Evolutionary conservation across 768 basidiomycete species (phyloP).

Genomic region (Rhizopogon sp.): DNA sequence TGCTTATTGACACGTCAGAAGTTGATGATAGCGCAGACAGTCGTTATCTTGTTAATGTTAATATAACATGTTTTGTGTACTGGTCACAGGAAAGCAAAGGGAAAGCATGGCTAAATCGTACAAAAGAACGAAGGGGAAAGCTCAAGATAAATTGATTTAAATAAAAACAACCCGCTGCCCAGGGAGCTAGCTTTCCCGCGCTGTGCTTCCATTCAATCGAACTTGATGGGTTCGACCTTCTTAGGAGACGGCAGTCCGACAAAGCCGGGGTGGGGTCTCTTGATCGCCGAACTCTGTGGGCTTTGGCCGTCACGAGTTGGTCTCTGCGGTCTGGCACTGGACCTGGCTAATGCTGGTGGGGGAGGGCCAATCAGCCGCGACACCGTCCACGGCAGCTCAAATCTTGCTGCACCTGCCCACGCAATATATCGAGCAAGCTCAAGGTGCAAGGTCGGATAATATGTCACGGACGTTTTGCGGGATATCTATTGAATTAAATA

Average conservation of each 20-base stretch:
- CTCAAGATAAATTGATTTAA: neutral
- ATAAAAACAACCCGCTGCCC: neutral
- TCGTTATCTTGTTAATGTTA: neutral
- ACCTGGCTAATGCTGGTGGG: conserved; percentile 55
- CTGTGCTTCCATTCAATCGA: conserved; percentile 23
- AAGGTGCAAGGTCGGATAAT: conserved; percentile 92
- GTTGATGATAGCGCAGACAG: neutral
- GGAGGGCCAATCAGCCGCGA: conserved; percentile 77
- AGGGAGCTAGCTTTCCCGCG: neutral
- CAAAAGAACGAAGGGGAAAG: neutral
- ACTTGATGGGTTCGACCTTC: conserved; percentile 40
- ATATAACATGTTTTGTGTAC: neutral
- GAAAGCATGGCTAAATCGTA: conserved; percentile 7
- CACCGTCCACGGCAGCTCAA: conserved; percentile 78
- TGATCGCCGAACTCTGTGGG: conserved; percentile 21
- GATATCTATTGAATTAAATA: conserved; percentile 55
- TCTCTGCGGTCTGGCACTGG: conserved; percentile 7
- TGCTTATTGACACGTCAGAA: no score
- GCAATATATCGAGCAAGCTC: conserved; percentile 87
- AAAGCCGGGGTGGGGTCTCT: conserved; percentile 12
- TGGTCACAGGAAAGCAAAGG: neutral
- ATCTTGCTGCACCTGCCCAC: conserved; percentile 57
- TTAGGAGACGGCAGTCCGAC: conserved; percentile 33
- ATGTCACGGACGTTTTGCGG: conserved; percentile 90
- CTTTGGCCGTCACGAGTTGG: conserved; percentile 10